Evolutionary conservation across 106 monocot genomes (phyloP).

Genomic region (Apostasia shenzhenica): DNA sequence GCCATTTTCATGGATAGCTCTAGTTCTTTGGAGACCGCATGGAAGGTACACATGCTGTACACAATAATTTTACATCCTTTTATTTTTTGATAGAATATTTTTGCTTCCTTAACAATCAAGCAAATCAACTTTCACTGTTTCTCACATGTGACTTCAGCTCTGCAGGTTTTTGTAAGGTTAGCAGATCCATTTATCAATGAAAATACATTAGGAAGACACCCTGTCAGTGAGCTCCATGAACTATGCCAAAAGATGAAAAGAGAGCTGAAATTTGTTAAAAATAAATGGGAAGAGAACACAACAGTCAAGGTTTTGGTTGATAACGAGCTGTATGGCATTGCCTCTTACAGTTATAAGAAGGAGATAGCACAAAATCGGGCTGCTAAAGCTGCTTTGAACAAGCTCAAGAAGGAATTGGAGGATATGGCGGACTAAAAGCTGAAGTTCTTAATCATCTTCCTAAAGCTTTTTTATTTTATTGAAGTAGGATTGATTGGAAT

Average conservation of each 20-base stretch:
- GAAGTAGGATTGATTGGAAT: no score
- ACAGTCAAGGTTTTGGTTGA: slow-evolving; percentile 33
- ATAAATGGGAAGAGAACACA: slow-evolving; percentile 14
- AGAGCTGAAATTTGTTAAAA: slow-evolving; percentile 14
- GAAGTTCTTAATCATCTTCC: no score
- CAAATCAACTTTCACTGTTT: no score
- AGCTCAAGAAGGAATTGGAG: slow-evolving; percentile 7
- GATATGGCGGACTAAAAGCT: no score
- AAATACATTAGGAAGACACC: slow-evolving; percentile 31
- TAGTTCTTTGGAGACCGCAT: slow-evolving; percentile 23
- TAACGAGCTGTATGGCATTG: slow-evolving; percentile 27
- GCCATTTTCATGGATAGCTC: slow-evolving; percentile 40
- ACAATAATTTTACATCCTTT: no score
- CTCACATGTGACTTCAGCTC: no score
- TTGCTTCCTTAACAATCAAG: no score
- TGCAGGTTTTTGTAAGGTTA: slow-evolving; percentile 31
- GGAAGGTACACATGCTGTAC: slow-evolving; percentile 17
- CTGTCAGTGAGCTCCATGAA: slow-evolving; percentile 41
- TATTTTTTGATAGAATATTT: no score
- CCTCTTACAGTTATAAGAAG: slow-evolving; percentile 27
- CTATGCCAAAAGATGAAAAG: slow-evolving; percentile 35
- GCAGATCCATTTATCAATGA: slow-evolving; percentile 36
- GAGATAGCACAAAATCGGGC: slow-evolving; percentile 47
- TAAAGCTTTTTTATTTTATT: no score
- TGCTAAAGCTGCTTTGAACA: slow-evolving; percentile 42